A percentile compares a stretch with the other conserved stretches of the same genome.
Conservation (phyloP, 768 basidiomycete genomes). For the Boletus insuetus region DNA sequence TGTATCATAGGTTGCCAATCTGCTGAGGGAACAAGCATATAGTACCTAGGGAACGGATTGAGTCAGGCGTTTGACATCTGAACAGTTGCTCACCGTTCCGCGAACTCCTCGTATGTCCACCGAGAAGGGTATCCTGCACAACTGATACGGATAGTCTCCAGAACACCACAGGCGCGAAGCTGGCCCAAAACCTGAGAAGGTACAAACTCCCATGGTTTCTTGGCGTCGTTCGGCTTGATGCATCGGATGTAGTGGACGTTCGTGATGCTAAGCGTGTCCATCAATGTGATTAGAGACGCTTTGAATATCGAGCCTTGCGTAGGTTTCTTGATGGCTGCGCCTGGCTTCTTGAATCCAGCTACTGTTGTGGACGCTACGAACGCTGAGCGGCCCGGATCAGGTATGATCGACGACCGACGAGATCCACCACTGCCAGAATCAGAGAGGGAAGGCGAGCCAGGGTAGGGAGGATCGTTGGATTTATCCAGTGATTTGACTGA, state of each 20-base stretch:
- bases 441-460: conserved; percentile 73
- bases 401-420: conserved; percentile 80
- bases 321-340: conserved; percentile 78
- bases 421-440: conserved; percentile 77
- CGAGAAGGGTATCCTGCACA: conserved; percentile 98
- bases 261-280: conserved; percentile 96
- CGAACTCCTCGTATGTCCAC: conserved; percentile 99
- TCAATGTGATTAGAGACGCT: conserved; percentile 84
- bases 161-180: conserved; percentile 94
- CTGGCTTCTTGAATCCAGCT: conserved; percentile 56
- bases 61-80: conserved; percentile 14
- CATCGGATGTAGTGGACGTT: conserved; percentile 99
- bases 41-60: conserved; percentile 61
- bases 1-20: conserved; percentile 88
- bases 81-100: conserved; percentile 70
- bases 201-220: conserved; percentile 95
- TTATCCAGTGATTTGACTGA: conserved; percentile 63
- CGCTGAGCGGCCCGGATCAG: conserved; percentile 79
- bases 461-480: conserved; percentile 47
- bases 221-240: conserved; percentile 98
- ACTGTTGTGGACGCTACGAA: conserved; percentile 53
- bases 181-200: conserved; percentile 95
- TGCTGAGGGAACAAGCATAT: conserved; percentile 89
- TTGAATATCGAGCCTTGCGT: conserved; percentile 99
- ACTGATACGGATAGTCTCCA: conserved; percentile 97